Conservation (phyloP, 108 stramenopile species). For the Mediolabrus comicus region DNA sequence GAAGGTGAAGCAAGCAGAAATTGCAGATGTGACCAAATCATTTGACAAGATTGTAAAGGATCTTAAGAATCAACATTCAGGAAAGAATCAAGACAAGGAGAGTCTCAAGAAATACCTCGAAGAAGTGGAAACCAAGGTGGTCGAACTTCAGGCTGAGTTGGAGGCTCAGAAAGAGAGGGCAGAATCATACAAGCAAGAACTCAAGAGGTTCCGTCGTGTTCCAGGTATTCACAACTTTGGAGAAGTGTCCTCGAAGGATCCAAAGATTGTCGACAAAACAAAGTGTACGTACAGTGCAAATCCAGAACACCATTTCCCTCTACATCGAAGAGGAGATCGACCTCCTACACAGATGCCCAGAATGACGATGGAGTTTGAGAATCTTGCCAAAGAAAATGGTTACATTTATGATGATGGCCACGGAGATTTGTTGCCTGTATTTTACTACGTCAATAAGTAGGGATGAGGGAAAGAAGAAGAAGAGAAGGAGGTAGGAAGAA, state of each 20-base stretch:
- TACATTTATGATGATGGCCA: conserved; percentile 48
- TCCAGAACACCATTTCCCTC: conserved; percentile 44
- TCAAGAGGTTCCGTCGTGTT: conserved; percentile 37
- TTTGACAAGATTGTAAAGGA: conserved; percentile 5
- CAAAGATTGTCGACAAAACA: conserved; percentile 42
- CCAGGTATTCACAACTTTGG: conserved; percentile 51
- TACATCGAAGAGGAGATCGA: conserved; percentile 34
- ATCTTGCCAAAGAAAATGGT: conserved; percentile 45
- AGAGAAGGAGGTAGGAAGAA: background rate
- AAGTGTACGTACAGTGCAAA: conserved; percentile 48
- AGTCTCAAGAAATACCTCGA: conserved; percentile 16
- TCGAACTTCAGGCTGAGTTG: conserved; percentile 23
- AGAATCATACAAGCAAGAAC: conserved; percentile 36
- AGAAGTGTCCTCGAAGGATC: conserved; percentile 31
- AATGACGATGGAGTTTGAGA: conserved; percentile 27
- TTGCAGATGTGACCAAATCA: background rate
- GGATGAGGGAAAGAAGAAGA: background rate
- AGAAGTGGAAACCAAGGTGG: conserved; percentile 14
- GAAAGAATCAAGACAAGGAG: conserved; percentile 4
- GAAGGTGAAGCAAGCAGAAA: conserved; percentile 5
- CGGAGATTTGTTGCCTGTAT: conserved; percentile 39
- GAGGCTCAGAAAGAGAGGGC: conserved; percentile 4
- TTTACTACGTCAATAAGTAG: conserved; percentile 20
- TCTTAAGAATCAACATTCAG: conserved; percentile 15
- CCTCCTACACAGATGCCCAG: conserved; percentile 45